phyloP scores from a whole-genome alignment of 2,329 filamentous ascomycete genomes.

The Apiospora saccharicola region DNA sequence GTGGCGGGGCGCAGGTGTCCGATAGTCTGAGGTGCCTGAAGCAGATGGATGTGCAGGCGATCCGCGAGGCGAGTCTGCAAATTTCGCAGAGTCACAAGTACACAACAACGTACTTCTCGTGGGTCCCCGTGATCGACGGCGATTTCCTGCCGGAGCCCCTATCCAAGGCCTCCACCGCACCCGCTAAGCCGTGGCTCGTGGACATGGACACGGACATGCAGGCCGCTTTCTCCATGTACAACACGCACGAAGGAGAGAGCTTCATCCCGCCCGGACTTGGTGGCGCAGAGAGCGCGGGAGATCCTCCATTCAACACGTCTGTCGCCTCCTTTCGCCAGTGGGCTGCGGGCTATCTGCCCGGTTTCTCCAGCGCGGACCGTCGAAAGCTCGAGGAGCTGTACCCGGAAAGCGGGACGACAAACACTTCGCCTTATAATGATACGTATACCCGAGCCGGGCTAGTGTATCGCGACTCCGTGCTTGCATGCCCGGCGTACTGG shows the following conservation, averaged over 20 bases:
- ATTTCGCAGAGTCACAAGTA: slow-evolving; percentile 59
- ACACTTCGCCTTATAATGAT: slow-evolving; percentile 58
- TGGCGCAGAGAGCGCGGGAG: slow-evolving; percentile 39
- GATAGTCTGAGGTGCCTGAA: slow-evolving; percentile 62
- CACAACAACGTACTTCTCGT: slow-evolving; percentile 63
- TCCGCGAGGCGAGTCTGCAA: slow-evolving; percentile 59
- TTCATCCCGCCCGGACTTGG: slow-evolving; percentile 62
- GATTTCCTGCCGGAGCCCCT: slow-evolving; percentile 58
- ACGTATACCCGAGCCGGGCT: slow-evolving; percentile 61
- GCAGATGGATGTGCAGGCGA: slow-evolving; percentile 56
- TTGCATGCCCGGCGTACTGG: slow-evolving; percentile 69
- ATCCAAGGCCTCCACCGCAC: slow-evolving; percentile 46
- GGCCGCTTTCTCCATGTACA: slow-evolving; percentile 63
- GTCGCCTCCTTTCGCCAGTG: slow-evolving; percentile 57
- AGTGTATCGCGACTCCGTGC: slow-evolving; percentile 64
- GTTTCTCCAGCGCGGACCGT: slow-evolving; percentile 49
- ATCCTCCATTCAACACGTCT: slow-evolving; percentile 58
- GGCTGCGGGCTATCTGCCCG: slow-evolving; percentile 62
- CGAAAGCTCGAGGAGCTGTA: slow-evolving; percentile 53
- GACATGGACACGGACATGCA: slow-evolving; percentile 32
- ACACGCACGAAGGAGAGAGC: slow-evolving; percentile 68
- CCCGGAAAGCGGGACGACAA: slow-evolving; percentile 53
- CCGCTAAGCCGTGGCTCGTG: slow-evolving; percentile 34
- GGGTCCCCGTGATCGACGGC: slow-evolving; percentile 67
- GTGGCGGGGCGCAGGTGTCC: slow-evolving; percentile 41